A percentile compares a stretch with the other conserved stretches of the same genome.
These are phyloP conservation scores for Vanrija humicola DNA, from an alignment of 1,284 basidiomycete genomes.

Conservation along the genomic window DNA sequence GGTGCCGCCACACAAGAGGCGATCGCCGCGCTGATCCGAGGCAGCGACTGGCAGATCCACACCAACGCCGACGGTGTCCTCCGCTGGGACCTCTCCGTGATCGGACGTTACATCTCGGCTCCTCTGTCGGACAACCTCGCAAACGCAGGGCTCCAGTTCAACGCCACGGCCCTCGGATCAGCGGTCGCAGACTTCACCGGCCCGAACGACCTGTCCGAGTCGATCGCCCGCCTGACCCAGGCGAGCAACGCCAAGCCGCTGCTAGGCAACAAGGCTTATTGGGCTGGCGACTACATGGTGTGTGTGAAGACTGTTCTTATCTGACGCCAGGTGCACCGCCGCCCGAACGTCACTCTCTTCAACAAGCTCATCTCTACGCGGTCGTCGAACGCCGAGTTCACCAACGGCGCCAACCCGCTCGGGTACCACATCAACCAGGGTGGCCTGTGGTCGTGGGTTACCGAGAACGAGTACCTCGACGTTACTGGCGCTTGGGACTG, in stretches of 20 bases:
- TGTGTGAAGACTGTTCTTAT: no score
- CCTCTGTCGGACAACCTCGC: conserved; percentile 60
- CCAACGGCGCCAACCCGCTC: conserved; percentile 57
- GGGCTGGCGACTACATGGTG: conserved; percentile 63
- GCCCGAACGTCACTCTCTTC: conserved; percentile 57
- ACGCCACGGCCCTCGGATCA: conserved; percentile 54
- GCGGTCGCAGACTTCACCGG: conserved; percentile 39
- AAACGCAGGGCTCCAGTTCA: conserved; percentile 57
- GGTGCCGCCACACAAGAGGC: conserved; percentile 47
- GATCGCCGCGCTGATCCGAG: conserved; percentile 56
- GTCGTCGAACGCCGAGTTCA: conserved; percentile 62
- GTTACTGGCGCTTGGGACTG: conserved; percentile 67
- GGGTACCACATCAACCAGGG: conserved; percentile 67
- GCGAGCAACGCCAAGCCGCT: conserved; percentile 45
- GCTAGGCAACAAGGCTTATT: conserved; percentile 62
- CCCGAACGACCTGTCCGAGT: conserved; percentile 39
- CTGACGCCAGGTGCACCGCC: conserved; percentile 50
- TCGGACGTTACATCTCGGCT: conserved; percentile 62
- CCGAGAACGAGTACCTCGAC: conserved; percentile 65
- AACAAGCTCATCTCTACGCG: conserved; percentile 63
- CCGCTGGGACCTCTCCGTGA: conserved; percentile 49
- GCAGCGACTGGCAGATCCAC: conserved; percentile 63
- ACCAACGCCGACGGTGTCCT: conserved; percentile 57
- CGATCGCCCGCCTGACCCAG: conserved; percentile 50
- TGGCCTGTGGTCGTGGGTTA: conserved; percentile 59